Percentiles rank a stretch among this genome's conserved stretches.
Evolutionary conservation across 805 yeast species (phyloP).

Genomic region (Candida broadrunensis): DNA sequence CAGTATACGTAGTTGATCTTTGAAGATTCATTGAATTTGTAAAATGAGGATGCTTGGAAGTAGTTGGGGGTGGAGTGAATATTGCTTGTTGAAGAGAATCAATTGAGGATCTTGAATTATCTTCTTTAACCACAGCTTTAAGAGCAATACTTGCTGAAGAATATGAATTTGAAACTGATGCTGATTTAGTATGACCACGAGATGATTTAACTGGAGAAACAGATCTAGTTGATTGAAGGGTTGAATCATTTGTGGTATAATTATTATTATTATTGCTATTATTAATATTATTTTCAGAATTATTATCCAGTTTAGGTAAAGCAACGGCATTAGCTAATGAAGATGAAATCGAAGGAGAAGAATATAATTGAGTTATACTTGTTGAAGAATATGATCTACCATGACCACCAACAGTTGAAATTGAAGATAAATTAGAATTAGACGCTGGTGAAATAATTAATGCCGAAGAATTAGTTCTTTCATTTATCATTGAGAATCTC

Average conservation of each 20-base stretch:
- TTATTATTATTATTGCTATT: constrained; percentile 1
- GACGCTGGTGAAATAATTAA: constrained; percentile 26
- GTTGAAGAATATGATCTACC: constrained; percentile 35
- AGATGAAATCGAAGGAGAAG: constrained; percentile 69
- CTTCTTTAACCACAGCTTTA: constrained; percentile 73
- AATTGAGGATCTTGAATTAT: constrained; percentile 18
- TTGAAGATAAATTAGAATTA: constrained; percentile 7
- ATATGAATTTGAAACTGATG: constrained; percentile 30
- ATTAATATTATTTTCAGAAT: too few relatives aligned
- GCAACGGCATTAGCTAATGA: constrained; percentile 53
- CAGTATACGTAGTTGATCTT: constrained; percentile 27
- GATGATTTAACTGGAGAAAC: constrained; percentile 18
- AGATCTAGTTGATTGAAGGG: constrained; percentile 5
- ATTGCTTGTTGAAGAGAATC: constrained; percentile 8
- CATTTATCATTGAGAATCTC: constrained; percentile 44
- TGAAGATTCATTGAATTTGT: constrained; percentile 9
- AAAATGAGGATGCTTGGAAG: constrained; percentile 6
- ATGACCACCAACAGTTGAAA: constrained; percentile 8
- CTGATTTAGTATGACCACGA: constrained; percentile 30
- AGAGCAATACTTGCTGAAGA: constrained; percentile 65
- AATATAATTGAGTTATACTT: constrained; percentile 35
- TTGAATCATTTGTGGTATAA: constrained; percentile 1
- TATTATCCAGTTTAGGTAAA: constrained; percentile 21
- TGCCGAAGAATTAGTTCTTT: constrained; percentile 35
- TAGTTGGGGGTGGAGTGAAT: constrained; percentile 11